These are phyloP conservation scores for Blastobotrys niveus DNA, from an alignment of 1,139 yeast genomes.

Conservation along the genomic window DNA sequence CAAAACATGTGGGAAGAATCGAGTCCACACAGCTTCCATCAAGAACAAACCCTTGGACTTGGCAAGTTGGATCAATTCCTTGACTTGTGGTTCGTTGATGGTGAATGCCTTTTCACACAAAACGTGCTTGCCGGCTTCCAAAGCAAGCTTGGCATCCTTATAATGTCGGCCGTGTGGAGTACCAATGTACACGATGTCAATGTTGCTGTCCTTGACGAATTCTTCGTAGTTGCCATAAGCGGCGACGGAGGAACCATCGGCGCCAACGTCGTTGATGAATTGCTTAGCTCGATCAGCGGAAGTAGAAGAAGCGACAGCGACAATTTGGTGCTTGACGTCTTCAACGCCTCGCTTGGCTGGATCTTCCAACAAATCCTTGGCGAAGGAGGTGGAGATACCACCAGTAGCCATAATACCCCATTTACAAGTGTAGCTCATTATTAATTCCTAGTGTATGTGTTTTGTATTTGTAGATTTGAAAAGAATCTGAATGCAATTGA, in stretches of 20 bases:
- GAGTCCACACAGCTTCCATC: conserved; percentile 65
- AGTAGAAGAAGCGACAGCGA: conserved; percentile 34
- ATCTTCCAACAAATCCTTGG: conserved; percentile 28
- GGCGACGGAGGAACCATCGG: conserved; percentile 16
- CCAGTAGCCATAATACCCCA: conserved; percentile 32
- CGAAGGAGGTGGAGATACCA: conserved; percentile 29
- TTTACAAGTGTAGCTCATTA: conserved; percentile 22
- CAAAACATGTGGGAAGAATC: conserved; percentile 50
- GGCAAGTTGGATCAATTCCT: conserved; percentile 44
- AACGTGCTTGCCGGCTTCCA: conserved; percentile 51
- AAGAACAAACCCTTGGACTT: conserved; percentile 43
- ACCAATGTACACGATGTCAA: conserved; percentile 53
- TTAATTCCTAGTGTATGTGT: not conserved
- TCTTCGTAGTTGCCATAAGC: conserved; percentile 36
- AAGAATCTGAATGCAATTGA: too few relatives aligned
- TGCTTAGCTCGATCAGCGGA: conserved; percentile 26
- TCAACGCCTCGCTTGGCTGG: conserved; percentile 28
- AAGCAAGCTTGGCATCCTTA: conserved; percentile 45
- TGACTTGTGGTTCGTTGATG: conserved; percentile 45
- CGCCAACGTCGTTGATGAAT: conserved; percentile 23
- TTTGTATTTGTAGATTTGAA: too few relatives aligned
- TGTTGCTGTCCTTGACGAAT: conserved; percentile 41
- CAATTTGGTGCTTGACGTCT: conserved; percentile 31
- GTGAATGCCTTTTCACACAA: conserved; percentile 60
- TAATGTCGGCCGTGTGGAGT: conserved; percentile 56